Base-by-base conservation (phyloP, 805 yeast genomes). In the Starmera caribaea region DNA sequence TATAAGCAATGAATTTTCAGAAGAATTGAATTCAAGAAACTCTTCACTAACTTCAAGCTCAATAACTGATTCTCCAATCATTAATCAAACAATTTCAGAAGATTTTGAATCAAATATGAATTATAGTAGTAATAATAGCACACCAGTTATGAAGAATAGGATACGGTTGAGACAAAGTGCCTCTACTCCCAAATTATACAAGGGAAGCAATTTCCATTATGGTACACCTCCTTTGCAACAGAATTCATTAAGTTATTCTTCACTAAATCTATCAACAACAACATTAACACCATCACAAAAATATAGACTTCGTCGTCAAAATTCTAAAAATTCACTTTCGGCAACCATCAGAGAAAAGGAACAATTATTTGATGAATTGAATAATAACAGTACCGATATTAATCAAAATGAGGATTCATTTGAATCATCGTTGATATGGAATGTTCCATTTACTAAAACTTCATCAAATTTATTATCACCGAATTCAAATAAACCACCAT, bases 381-480 rank as follows among this genome's bases (percentile, higher is more conserved):
- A 43, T 12, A 37, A n/a, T n/a, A 21, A 21, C 26, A 21, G 26
- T 21, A 21, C 6, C 8, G 8, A 21, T 7, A 21, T 7, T 21
- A 21, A 21, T n/a, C 26, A 21, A 21, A 21, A 63, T 42, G 63
- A 62, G 38, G 68, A 66, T 24, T 39, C 39, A 26, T 58, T 65
- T 21, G 68, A 62, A 32, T 68, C 65, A 41, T 58, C 67, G 0
- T 38, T 65, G 13, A 68, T 73, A 40, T 74, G 71, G 66, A 73
- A 74, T 45, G 75, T 74, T 10, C 80, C 80, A 8, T 64, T 65
- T 53, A 71, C 79, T 1, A 45, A 42, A 16, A 45, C 49, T 5
- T n/a, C 50, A 5, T 49, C 51, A 3, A 39, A 48, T 3, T 32
- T 50, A 4, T 50, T 54, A 35, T 45, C 50, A 8, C 52, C 57